phyloP scores from a whole-genome alignment of 1,284 basidiomycete genomes.

The Puccinia novopanici region DNA sequence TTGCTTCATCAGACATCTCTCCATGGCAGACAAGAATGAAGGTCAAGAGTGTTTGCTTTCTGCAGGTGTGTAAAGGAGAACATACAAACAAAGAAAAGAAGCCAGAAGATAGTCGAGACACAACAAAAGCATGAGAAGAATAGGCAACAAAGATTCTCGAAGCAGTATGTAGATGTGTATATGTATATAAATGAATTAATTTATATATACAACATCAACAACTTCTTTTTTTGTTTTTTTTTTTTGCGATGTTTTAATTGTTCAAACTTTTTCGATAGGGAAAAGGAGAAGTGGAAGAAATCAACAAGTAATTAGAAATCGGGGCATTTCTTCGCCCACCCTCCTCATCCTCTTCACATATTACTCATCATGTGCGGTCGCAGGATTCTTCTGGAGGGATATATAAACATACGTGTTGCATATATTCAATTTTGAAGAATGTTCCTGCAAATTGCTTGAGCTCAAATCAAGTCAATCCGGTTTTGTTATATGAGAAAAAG shows the following conservation, averaged over 20 bases:
- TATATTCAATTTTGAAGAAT: not conserved
- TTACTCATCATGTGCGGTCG: not conserved
- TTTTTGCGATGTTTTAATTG: not conserved
- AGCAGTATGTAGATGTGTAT: slow-evolving; percentile 1
- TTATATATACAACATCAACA: slow-evolving; percentile 23
- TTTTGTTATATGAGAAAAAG: not conserved
- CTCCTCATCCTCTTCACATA: not conserved
- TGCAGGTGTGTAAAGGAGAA: not conserved
- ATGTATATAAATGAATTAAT: not conserved
- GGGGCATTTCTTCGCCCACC: not conserved
- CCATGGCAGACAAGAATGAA: not conserved
- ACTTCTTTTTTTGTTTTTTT: not conserved
- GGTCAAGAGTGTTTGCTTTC: not conserved
- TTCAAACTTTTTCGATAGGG: not conserved
- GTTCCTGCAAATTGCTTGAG: slow-evolving; percentile 18
- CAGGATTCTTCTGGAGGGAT: not conserved
- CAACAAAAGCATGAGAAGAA: not conserved
- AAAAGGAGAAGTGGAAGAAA: not conserved
- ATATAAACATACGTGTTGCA: not conserved
- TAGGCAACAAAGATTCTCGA: not conserved
- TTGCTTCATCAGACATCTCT: no score
- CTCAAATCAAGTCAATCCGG: slow-evolving; percentile 26
- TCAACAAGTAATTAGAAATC: not conserved
- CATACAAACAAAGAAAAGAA: not conserved
- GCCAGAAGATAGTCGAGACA: not conserved